phyloP scores from a whole-genome alignment of 306 rosid genomes.

The Corylus avellana region DNA sequence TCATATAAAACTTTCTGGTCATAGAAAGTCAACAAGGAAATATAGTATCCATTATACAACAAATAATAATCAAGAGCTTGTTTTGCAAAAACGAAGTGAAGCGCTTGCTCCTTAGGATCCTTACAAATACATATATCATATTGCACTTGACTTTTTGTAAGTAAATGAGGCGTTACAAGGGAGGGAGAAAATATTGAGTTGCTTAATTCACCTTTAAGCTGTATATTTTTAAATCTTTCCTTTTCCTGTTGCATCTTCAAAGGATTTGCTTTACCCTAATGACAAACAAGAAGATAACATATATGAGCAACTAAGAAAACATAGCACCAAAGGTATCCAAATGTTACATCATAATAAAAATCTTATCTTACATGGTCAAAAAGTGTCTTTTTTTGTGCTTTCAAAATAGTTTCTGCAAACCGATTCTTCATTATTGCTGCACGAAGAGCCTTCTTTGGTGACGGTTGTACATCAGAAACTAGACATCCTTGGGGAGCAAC shows the following conservation, averaged over 20 bases:
- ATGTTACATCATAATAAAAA: background rate
- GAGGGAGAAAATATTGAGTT: background rate
- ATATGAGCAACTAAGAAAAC: background rate
- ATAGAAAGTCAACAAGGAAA: no score
- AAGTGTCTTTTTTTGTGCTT: constrained; percentile 80
- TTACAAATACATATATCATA: background rate
- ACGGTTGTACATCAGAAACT: constrained; percentile 52
- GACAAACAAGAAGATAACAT: background rate
- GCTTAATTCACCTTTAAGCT: constrained; percentile 66
- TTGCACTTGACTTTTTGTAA: background rate
- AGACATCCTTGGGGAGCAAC: constrained; percentile 63
- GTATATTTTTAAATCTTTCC: constrained; percentile 51
- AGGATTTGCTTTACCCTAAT: constrained; percentile 69
- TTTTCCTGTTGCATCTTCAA: constrained; percentile 35
- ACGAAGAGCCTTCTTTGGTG: constrained; percentile 88
- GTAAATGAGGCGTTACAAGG: no score
- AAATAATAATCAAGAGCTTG: background rate
- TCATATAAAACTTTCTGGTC: no score
- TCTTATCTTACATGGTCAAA: constrained; percentile 51
- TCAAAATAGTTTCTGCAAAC: constrained; percentile 88
- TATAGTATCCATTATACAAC: no score
- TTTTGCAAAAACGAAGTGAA: background rate
- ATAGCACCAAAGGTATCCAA: constrained; percentile 1
- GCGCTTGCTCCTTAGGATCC: background rate
- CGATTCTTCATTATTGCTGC: constrained; percentile 83